A percentile compares a stretch with the other conserved stretches of the same genome.
Conservation (phyloP, 441 rosid species). For the Brassica hybrid region DNA sequence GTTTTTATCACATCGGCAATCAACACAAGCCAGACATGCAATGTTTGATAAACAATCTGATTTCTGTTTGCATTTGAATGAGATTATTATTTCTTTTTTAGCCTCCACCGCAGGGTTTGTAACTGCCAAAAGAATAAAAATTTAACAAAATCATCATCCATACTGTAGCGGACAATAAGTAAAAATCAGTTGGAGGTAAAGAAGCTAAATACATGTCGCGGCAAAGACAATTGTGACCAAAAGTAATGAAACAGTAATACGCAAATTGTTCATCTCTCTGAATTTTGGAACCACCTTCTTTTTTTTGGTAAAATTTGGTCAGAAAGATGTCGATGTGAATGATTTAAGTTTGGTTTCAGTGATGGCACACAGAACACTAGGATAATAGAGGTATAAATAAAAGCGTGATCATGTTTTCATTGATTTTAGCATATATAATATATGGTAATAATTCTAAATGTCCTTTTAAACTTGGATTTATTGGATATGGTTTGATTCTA, state of each 20-base stretch:
- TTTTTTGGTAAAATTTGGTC: neutral
- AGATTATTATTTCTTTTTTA: neutral
- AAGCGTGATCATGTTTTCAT: no score
- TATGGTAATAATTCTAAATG: no score
- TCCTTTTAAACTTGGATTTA: no score
- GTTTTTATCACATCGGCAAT: constrained; percentile 30
- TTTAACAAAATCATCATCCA: neutral
- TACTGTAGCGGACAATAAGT: neutral
- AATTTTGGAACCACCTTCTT: neutral
- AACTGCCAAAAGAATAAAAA: neutral
- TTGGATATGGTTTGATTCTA: no score
- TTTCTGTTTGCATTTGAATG: constrained; percentile 15
- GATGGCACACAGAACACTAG: neutral
- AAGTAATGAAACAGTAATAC: neutral
- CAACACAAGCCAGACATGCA: constrained; percentile 25
- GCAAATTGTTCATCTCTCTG: constrained; percentile 23
- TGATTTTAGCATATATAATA: no score
- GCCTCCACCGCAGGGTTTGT: constrained; percentile 3
- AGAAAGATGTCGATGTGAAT: neutral
- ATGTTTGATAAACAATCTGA: constrained; percentile 22
- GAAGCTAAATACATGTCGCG: neutral
- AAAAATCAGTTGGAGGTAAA: neutral
- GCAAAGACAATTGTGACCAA: neutral
- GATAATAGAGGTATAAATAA: no score
- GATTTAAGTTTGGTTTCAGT: neutral